These are phyloP conservation scores for Mucor indicus DNA, from an alignment of 371 early-diverging fungal genomes.

Conservation along the genomic window DNA sequence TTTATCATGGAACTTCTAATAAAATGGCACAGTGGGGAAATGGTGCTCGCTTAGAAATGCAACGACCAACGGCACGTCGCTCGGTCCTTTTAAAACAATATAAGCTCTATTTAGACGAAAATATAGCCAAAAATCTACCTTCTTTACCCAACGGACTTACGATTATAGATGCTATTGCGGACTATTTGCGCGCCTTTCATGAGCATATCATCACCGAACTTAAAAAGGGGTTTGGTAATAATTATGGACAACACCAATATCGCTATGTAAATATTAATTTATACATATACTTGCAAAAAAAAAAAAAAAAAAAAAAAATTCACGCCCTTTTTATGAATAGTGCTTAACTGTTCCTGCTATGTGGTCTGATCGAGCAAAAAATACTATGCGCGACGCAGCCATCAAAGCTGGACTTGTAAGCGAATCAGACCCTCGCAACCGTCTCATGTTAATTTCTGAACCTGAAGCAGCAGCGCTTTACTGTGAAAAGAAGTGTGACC, in stretches of 20 bases:
- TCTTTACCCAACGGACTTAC: slow-evolving; percentile 46
- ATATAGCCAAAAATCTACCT: slow-evolving; percentile 31
- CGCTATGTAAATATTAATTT: slow-evolving; percentile 23
- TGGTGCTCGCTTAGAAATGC: slow-evolving; percentile 26
- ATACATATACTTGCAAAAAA: too few species aligned
- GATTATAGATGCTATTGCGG: slow-evolving; percentile 46
- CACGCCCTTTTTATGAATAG: too few species aligned
- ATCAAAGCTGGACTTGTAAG: slow-evolving; percentile 42
- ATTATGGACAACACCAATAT: slow-evolving; percentile 43
- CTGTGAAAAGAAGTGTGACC: slow-evolving; percentile 52
- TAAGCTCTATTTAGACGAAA: slow-evolving; percentile 50
- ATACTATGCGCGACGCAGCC: slow-evolving; percentile 50
- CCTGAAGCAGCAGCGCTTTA: slow-evolving; percentile 55
- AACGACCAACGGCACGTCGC: slow-evolving; percentile 27
- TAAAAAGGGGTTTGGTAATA: slow-evolving; percentile 42
- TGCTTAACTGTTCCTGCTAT: slow-evolving; percentile 56
- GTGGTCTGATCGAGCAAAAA: slow-evolving; percentile 52
- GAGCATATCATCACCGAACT: slow-evolving; percentile 35
- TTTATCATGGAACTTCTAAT: slow-evolving; percentile 42
- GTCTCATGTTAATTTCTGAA: slow-evolving; percentile 45
- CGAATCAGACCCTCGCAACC: slow-evolving; percentile 37
- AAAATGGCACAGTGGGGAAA: slow-evolving; percentile 50
- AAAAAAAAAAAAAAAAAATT: too few species aligned
- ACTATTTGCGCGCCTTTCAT: slow-evolving; percentile 45
- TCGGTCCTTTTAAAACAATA: slow-evolving; percentile 42